phyloP scores from a whole-genome alignment of 192 early-diverging fungal species.

The Umbelopsis sp. region DNA sequence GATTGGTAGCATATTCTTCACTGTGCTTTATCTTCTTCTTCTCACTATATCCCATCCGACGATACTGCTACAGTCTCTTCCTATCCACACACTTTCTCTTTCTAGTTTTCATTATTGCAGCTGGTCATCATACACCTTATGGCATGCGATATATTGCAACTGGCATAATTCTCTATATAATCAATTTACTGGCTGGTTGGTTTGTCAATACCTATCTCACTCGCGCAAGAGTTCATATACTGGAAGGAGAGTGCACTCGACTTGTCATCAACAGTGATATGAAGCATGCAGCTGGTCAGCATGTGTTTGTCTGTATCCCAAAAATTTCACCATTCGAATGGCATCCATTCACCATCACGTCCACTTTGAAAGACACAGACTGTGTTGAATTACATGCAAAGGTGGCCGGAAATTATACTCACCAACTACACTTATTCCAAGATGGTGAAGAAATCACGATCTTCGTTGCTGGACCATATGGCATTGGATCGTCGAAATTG shows the following conservation, averaged over 20 bases:
- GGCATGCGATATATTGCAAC: constrained; percentile 51
- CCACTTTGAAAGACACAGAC: constrained; percentile 10
- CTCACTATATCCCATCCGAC: constrained; percentile 49
- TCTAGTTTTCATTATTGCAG: constrained; percentile 47
- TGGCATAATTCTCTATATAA: constrained; percentile 45
- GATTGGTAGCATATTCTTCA: constrained; percentile 44
- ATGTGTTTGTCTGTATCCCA: constrained; percentile 50
- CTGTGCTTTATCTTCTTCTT: constrained; percentile 52
- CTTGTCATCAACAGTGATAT: constrained; percentile 31
- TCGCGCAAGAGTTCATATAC: constrained; percentile 35
- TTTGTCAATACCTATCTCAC: constrained; percentile 43
- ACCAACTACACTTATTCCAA: constrained; percentile 34
- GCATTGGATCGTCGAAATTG: constrained; percentile 22
- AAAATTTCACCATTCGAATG: constrained; percentile 51
- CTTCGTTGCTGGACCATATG: constrained; percentile 50
- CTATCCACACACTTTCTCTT: constrained; percentile 45
- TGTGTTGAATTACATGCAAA: constrained; percentile 39
- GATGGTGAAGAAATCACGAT: constrained; percentile 35
- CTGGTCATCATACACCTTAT: constrained; percentile 56
- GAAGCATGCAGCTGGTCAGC: constrained; percentile 43
- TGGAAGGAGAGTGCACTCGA: constrained; percentile 38
- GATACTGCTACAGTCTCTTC: constrained; percentile 48
- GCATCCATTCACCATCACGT: constrained; percentile 58
- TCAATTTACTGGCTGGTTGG: constrained; percentile 47
- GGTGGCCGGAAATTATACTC: constrained; percentile 46